Evolutionary conservation across 1,284 basidiomycete genomes (phyloP).

Genomic region (Taiwanofungus camphoratus): DNA sequence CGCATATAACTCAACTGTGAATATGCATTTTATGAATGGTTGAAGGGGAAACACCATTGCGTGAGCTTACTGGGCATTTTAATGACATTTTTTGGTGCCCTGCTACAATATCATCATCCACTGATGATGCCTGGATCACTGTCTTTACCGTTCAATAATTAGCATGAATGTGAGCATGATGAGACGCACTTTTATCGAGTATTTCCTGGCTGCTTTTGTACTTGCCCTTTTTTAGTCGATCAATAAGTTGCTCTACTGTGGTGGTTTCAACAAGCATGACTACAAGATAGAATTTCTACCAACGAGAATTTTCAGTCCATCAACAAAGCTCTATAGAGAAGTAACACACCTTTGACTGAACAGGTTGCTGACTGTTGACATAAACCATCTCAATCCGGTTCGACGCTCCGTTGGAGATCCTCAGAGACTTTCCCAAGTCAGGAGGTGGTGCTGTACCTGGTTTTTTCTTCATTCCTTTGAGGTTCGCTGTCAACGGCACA

Average conservation of each 20-base stretch:
- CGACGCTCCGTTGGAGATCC: slow-evolving; percentile 37
- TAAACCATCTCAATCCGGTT: slow-evolving; percentile 86
- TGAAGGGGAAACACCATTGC: background rate
- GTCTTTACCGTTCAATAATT: background rate
- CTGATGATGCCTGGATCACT: slow-evolving; percentile 57
- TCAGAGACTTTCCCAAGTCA: slow-evolving; percentile 64
- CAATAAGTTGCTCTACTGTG: slow-evolving; percentile 60
- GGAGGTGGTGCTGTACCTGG: slow-evolving; percentile 94
- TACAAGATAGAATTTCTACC: slow-evolving; percentile 80
- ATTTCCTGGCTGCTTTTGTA: slow-evolving; percentile 66
- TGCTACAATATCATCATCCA: slow-evolving; percentile 86
- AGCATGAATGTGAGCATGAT: background rate
- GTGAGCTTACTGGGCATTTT: slow-evolving; percentile 78
- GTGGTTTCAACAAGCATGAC: slow-evolving; percentile 79
- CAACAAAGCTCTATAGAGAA: background rate
- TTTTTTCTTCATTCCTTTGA: slow-evolving; percentile 93
- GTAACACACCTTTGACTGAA: slow-evolving; percentile 61
- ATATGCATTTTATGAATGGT: background rate
- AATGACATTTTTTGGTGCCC: slow-evolving; percentile 85
- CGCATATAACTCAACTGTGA: slow-evolving; percentile 83
- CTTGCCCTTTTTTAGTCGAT: slow-evolving; percentile 60
- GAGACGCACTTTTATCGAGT: slow-evolving; percentile 52
- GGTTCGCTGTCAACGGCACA: slow-evolving; percentile 63
- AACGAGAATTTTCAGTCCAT: slow-evolving; percentile 1
- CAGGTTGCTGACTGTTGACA: slow-evolving; percentile 80